Conservation (phyloP, 345 rosid genomes). For the Linum tenue region DNA sequence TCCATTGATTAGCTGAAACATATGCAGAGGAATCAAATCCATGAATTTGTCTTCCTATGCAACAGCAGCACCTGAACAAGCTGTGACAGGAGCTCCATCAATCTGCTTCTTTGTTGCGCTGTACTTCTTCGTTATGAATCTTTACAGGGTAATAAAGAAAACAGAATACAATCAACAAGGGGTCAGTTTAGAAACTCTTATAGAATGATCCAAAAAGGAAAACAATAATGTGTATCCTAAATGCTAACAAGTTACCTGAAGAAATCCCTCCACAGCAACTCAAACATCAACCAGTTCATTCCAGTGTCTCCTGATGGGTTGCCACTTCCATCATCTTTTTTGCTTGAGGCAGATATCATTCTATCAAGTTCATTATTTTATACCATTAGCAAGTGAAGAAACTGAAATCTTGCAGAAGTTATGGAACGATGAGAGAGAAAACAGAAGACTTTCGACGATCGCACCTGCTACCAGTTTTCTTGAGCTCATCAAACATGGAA, state of each 20-base stretch:
- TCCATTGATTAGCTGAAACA: background rate
- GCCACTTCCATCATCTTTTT: slow-evolving; percentile 24
- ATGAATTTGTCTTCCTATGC: slow-evolving; percentile 14
- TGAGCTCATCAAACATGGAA: slow-evolving; percentile 83
- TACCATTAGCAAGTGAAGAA: background rate
- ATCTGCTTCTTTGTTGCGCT: slow-evolving; percentile 48
- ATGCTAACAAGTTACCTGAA: slow-evolving; percentile 47
- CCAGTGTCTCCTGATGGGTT: slow-evolving; percentile 34
- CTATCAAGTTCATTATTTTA: slow-evolving; percentile 6
- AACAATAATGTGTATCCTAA: background rate
- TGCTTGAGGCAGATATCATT: slow-evolving; percentile 24
- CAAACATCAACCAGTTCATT: slow-evolving; percentile 73
- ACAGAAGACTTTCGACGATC: background rate
- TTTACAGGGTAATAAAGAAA: slow-evolving; percentile 16
- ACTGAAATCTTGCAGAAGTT: no score
- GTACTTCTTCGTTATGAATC: slow-evolving; percentile 83
- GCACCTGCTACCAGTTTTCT: slow-evolving; percentile 62
- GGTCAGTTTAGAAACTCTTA: background rate
- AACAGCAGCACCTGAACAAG: slow-evolving; percentile 58
- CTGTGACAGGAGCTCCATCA: slow-evolving; percentile 64
- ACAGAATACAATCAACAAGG: background rate
- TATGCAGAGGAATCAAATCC: no score
- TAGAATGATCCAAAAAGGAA: background rate
- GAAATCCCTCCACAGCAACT: slow-evolving; percentile 96
- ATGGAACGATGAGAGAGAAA: no score